phyloP scores from a whole-genome alignment of 176 grass and related monocot genomes.

The Avena eriantha region DNA sequence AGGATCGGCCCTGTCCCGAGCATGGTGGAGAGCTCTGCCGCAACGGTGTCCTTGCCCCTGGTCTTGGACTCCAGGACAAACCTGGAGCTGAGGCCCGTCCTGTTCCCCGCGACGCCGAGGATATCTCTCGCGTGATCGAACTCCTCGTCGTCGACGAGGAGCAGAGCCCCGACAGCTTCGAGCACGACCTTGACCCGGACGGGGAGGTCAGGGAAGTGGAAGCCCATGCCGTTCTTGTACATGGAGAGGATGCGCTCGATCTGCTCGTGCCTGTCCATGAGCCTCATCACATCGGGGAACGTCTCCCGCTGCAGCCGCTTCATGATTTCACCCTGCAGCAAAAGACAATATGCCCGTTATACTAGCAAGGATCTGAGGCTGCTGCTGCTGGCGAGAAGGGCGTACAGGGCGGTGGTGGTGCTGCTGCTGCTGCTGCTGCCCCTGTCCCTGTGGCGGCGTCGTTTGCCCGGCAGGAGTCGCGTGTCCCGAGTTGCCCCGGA shows the following conservation, averaged over 20 bases:
- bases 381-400: background rate
- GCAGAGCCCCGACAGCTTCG: constrained; percentile 40
- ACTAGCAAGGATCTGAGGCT: background rate
- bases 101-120: constrained; percentile 48
- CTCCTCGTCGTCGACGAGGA: constrained; percentile 32
- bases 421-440: background rate
- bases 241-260: constrained; percentile 61
- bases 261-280: constrained; percentile 68
- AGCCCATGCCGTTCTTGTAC: constrained; percentile 45
- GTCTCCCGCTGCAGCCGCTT: constrained; percentile 72
- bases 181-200: constrained; percentile 47
- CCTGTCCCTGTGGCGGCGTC: background rate
- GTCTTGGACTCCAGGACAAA: constrained; percentile 75
- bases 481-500: constrained; percentile 25
- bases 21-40: constrained; percentile 61
- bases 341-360: background rate
- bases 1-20: constrained; percentile 13
- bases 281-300: constrained; percentile 63
- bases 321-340: constrained; percentile 64
- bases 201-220: constrained; percentile 42
- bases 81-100: constrained; percentile 64
- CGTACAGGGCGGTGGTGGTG: constrained; percentile 42
- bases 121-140: constrained; percentile 18
- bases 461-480: background rate
- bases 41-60: constrained; percentile 73